These are phyloP conservation scores for Evernia prunastri DNA, from an alignment of 495 filamentous ascomycete genomes.

Conservation along the genomic window DNA sequence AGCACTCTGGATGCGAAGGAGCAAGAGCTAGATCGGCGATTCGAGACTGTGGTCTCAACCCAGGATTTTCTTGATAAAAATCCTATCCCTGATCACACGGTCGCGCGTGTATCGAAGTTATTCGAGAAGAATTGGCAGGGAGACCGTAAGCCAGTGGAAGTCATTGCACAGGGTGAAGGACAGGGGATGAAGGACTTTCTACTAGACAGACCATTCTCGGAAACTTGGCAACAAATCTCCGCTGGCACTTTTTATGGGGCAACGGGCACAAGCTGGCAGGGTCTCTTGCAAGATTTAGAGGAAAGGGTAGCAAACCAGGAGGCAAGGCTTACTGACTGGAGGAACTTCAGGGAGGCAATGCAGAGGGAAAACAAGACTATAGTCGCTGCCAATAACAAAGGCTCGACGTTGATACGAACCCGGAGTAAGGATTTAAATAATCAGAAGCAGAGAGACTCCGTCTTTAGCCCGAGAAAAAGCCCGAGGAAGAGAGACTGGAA, in stretches of 20 bases:
- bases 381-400: constrained; percentile 20
- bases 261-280: constrained; percentile 38
- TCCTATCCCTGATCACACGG: constrained; percentile 18
- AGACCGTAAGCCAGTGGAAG: constrained; percentile 59
- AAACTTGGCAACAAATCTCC: constrained; percentile 58
- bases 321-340: constrained; percentile 62
- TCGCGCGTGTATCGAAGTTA: constrained; percentile 33
- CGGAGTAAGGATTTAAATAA: neutral
- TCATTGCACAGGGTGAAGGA: constrained; percentile 58
- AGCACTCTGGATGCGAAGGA: constrained; percentile 51
- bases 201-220: constrained; percentile 55
- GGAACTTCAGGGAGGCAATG: constrained; percentile 53
- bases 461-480: constrained; percentile 43
- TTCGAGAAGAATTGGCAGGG: constrained; percentile 71
- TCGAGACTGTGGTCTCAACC: constrained; percentile 16
- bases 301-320: constrained; percentile 54
- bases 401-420: constrained; percentile 6
- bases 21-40: constrained; percentile 29
- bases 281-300: constrained; percentile 49
- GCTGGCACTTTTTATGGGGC: constrained; percentile 43
- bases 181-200: constrained; percentile 53
- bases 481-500: constrained; percentile 15
- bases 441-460: constrained; percentile 38
- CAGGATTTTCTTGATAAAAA: constrained; percentile 19
- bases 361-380: constrained; percentile 27